These are phyloP conservation scores for Tetrastigma voinierianum DNA, from an alignment of 164 flowering plant species.

Conservation along the genomic window DNA sequence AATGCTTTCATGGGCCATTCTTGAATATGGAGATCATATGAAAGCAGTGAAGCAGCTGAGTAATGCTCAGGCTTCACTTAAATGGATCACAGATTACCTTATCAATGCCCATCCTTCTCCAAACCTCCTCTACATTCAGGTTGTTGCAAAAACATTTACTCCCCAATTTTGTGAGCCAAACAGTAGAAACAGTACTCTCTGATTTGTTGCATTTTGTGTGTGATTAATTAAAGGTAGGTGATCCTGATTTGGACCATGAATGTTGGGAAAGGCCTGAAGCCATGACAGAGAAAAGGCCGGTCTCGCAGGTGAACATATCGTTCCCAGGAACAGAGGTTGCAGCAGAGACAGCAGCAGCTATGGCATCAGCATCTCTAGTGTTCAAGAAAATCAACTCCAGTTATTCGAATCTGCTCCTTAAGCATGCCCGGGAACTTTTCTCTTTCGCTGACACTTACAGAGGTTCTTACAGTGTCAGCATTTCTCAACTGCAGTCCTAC, in stretches of 20 bases:
- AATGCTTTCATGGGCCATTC: constrained; percentile 43
- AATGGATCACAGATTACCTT: constrained; percentile 46
- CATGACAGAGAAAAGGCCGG: constrained; percentile 33
- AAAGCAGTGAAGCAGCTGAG: constrained; percentile 23
- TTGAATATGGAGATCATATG: constrained; percentile 43
- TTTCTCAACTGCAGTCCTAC: constrained; percentile 25
- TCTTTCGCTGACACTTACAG: constrained; percentile 31
- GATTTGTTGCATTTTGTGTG: not conserved
- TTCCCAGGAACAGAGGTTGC: constrained; percentile 43
- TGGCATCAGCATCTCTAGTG: constrained; percentile 47
- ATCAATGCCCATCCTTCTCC: constrained; percentile 32
- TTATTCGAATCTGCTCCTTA: constrained; percentile 37
- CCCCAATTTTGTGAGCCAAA: not conserved
- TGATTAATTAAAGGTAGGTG: constrained; percentile 36
- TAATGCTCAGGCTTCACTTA: constrained; percentile 32
- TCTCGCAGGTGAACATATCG: constrained; percentile 28
- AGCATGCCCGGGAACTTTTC: constrained; percentile 34
- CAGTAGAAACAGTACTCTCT: not conserved
- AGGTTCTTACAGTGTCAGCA: constrained; percentile 31
- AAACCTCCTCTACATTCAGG: constrained; percentile 39
- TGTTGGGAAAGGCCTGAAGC: constrained; percentile 61
- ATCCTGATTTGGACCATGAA: constrained; percentile 35
- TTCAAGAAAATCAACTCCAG: constrained; percentile 25
- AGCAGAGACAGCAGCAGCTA: constrained; percentile 52
- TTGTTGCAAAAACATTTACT: not conserved